Base-by-base conservation (phyloP, 2,329 filamentous ascomycete genomes). In the Endocalyx cinctus region DNA sequence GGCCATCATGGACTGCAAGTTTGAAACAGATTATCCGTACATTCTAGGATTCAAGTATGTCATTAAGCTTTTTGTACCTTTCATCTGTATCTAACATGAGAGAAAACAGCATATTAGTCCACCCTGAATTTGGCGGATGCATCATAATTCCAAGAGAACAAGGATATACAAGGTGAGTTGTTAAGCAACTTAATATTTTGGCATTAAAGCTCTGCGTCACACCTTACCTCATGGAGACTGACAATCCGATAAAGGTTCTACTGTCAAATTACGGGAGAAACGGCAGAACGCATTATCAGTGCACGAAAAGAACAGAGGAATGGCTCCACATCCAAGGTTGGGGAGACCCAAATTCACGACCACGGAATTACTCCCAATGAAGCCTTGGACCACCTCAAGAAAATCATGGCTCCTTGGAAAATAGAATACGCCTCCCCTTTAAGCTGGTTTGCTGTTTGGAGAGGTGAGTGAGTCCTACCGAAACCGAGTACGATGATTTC, bases 401-500 rank as follows among this genome's bases (percentile, higher is more conserved):
- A 40, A 19, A 59, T 60, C n/a, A 52, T 59, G 23, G 38, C 52
- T 4, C 56, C 55, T 6, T 60, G 51, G 33, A 58, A 43, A 14
- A 30, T 59, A 16, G 47, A 51, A 16, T 60, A 59, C 27, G 57
- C 42, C 1, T 37, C 47, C 5, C 43, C 54, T 1, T 31, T 59
- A 15, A 58, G 52, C 27, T 59, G 57, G 55, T 59, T 57, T 32
- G 52, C 56, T n/a, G 46, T 59, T 10, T 59, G 56, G 56, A 52
- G 51, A 34, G 49, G 50, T 53, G 38, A 22, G 39, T 28, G 13
- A 12, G 12, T 20, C 14, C 7, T 14, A 13, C 6, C 20, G 17
- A 18, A 28, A 11, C n/a, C n/a, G n/a, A n/a, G n/a, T n/a, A n/a
- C n/a, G n/a, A n/a, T n/a, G n/a, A n/a, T n/a, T n/a, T n/a, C n/a